These are phyloP conservation scores for Apophysomyces elegans DNA, from an alignment of 371 early-diverging fungal species.

Conservation along the genomic window DNA sequence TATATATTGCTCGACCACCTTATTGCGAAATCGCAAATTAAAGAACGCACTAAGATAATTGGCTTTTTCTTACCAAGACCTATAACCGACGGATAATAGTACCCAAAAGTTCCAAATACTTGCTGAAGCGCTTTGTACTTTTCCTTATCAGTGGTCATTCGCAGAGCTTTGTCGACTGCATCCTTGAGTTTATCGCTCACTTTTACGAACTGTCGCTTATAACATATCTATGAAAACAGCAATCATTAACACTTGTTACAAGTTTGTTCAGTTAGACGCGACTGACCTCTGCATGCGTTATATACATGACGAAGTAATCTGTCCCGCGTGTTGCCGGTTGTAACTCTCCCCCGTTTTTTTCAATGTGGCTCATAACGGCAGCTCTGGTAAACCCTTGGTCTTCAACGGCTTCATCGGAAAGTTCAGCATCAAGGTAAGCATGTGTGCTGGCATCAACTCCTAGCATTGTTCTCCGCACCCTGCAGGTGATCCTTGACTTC, in stretches of 20 bases:
- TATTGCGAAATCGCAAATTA: neutral
- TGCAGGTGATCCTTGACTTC: neutral
- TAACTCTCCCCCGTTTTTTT: neutral
- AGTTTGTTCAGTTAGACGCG: too few relatives aligned
- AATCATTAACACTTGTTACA: too few relatives aligned
- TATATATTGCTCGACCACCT: neutral
- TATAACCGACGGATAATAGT: neutral
- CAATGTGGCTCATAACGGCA: neutral
- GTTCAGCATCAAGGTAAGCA: neutral
- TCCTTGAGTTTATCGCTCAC: neutral
- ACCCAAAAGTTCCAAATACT: neutral
- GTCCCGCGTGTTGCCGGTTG: neutral
- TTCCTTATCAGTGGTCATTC: neutral
- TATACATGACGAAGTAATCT: neutral
- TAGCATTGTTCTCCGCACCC: neutral
- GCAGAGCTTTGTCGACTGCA: neutral
- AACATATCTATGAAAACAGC: too few relatives aligned
- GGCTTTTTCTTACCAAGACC: neutral
- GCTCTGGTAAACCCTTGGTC: neutral
- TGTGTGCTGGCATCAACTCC: neutral
- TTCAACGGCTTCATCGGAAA: neutral
- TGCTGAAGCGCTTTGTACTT: neutral
- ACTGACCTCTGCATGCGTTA: neutral
- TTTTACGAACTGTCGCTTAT: neutral
- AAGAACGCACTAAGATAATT: neutral